These are phyloP conservation scores for Microstegium vimineum DNA, from an alignment of 176 grass and related monocot species.

Conservation along the genomic window DNA sequence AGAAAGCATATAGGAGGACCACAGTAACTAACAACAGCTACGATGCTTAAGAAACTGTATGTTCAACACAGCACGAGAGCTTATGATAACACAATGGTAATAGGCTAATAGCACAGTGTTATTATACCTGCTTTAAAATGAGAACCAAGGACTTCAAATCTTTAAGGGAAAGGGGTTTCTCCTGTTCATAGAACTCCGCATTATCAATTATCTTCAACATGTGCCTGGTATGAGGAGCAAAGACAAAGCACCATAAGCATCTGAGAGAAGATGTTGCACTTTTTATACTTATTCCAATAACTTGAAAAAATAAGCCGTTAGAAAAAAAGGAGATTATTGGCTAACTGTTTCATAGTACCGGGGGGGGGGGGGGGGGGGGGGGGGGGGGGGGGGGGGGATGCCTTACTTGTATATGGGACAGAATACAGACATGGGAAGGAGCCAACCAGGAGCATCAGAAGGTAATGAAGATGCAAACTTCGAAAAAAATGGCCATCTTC, in stretches of 20 bases:
- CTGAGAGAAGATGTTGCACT: neutral
- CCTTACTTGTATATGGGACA: conserved; percentile 96
- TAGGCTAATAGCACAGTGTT: neutral
- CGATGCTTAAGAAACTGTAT: neutral
- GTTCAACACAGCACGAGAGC: neutral
- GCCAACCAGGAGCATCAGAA: conserved; percentile 67
- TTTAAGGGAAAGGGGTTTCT: conserved; percentile 84
- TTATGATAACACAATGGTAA: neutral
- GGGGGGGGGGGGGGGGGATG: neutral
- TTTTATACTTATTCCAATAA: neutral
- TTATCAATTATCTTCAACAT: conserved; percentile 96
- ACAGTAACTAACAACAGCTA: conserved; percentile 10
- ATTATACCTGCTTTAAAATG: conserved; percentile 90
- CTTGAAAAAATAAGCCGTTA: neutral
- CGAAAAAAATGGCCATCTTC: conserved; percentile 73
- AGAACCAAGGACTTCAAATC: conserved; percentile 81
- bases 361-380: neutral
- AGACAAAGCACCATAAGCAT: conserved; percentile 19
- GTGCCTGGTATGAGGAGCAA: conserved; percentile 53
- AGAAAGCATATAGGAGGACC: neutral
- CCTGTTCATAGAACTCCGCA: conserved; percentile 93
- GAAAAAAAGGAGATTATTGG: conserved; percentile 21
- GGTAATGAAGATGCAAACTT: conserved; percentile 54
- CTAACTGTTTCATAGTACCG: neutral
- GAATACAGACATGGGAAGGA: conserved; percentile 90